A percentile compares a stretch with the other conserved stretches of the same genome.
Evolutionary conservation across 225 moss, liverwort and hornwort species (phyloP).

Genomic region (Pseudisothecium myosuroides): DNA sequence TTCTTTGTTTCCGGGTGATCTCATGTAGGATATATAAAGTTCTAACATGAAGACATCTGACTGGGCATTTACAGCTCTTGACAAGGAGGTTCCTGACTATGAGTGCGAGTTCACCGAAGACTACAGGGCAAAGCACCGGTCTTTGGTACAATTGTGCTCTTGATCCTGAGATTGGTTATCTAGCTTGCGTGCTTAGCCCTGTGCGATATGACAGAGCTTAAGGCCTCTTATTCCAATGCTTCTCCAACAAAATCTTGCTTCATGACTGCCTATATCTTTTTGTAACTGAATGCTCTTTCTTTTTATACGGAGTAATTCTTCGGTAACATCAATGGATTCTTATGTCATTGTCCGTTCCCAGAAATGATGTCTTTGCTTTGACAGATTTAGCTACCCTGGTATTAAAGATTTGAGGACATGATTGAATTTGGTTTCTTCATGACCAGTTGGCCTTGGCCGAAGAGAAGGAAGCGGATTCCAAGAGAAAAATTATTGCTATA

Average conservation of each 20-base stretch:
- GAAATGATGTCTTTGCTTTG: neutral
- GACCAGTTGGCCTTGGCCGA: conserved; percentile 47
- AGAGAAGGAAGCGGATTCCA: conserved; percentile 58
- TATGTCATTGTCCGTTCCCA: neutral
- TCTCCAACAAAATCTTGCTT: neutral
- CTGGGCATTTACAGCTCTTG: conserved; percentile 42
- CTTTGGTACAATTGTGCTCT: conserved; percentile 28
- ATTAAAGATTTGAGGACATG: neutral
- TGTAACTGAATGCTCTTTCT: neutral
- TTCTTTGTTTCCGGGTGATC: neutral
- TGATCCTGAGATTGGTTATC: neutral
- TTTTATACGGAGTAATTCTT: neutral
- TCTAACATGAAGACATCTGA: neutral
- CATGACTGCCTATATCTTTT: neutral
- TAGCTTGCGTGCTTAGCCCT: neutral
- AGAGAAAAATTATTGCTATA: conserved; percentile 40
- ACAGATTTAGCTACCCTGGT: neutral
- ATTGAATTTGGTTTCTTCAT: neutral
- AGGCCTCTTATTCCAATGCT: neutral
- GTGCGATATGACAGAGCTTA: neutral
- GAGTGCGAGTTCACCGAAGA: conserved; percentile 72
- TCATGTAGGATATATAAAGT: neutral
- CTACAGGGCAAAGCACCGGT: conserved; percentile 41
- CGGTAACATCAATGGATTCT: neutral
- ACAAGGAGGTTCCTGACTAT: conserved; percentile 64